Base-by-base conservation (phyloP, 805 yeast species). In the Candida fluviatilis region DNA sequence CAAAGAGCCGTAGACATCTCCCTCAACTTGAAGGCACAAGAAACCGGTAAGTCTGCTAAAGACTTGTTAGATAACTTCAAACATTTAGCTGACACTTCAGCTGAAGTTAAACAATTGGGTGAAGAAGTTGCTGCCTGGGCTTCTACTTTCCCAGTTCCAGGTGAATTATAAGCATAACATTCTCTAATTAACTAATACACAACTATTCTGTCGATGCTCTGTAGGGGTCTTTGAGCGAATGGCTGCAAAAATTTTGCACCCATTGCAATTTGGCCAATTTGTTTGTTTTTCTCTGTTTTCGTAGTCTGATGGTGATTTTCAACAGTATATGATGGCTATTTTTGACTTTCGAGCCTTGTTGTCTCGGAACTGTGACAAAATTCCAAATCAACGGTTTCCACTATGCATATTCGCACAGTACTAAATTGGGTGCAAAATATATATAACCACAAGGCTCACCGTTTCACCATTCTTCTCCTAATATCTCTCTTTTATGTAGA, bases 21-120 rank as follows among this genome's bases (percentile, higher is more conserved):
- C 42, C 76, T 75, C 62, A 73, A 76, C 49, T 73, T 84, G 49
- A 98, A 93, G 74, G 66, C 73, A 41, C 69, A 74, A 48, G 77
- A 91, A 58, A 97, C 98, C 59, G 88, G 86, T 46, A 78, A 78
- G 68, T 95, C 86, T 46, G 95, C 96, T 45, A 90, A 90, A 77
- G 89, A 82, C 71, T 81, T 93, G 63, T 91, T 88, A 76, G 98
- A 65, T 60, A 26, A 93, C 67, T 93, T 89, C 80, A 93, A 91
- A 76, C 81, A 70, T 71, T 48, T 82, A 52, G 78, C 78, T 60
- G 80, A 88, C 48, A 75, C 78, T 54, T 75, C 76, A 46, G 88
- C 86, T 48, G 77, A 82, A 46, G 84, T 78, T 39, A 85, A 81
- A 59, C 60, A 61, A 43, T 73, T 90, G 53, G 63, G 69, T 43